Base-by-base conservation (phyloP, 1,284 basidiomycete genomes). In the Bjerkandera adusta region DNA sequence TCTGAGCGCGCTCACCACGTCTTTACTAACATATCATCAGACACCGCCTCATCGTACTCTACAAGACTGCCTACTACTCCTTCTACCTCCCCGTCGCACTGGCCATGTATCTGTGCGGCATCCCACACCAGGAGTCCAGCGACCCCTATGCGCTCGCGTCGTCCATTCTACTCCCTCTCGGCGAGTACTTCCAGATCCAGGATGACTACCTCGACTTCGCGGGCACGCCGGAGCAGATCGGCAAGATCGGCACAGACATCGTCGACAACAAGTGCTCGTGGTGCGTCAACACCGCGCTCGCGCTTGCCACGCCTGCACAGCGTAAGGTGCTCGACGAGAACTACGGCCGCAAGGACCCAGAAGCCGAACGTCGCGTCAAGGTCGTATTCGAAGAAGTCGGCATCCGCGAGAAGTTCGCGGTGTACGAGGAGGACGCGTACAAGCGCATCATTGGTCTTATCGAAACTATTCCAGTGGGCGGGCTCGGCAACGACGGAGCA, bases 211-310 rank as follows among this genome's bases (percentile, higher is more conserved):
- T 99, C 56, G 96, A 99, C 70, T 97, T 85, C 64, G 88, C 88
- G 43, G 93, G 88, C 10, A 81, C 90, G 2, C 92, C 93, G 0
- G 92, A 95, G 70, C 80, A 90, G 57, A 90, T 98, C 47, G 97
- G 96, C 53, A 99, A 99, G 74, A 83, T 98, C 55, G 97, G 96
- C 25, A 98, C 96, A 16, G 97, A 99, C 68, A 99, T 99, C 61
- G 69, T 97, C 48, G 96, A 99, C 72, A 98, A 98, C 82, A 99
- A 99, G 73, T 99, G 97, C 72, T 91, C 89, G 33, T 99, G 96
- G 97, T 88, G 89, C 63, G 76, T 99, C 68, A 98, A 97, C 70
- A 85, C 84, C 15, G 96, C 94, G 25, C 77, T 99, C 51, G 71
- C 76, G 13, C 60, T 73, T 40, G 81, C 76, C 2, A 71, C 67